These are phyloP conservation scores for Claviceps digitariae DNA, from an alignment of 2,329 filamentous ascomycete genomes.

Conservation along the genomic window DNA sequence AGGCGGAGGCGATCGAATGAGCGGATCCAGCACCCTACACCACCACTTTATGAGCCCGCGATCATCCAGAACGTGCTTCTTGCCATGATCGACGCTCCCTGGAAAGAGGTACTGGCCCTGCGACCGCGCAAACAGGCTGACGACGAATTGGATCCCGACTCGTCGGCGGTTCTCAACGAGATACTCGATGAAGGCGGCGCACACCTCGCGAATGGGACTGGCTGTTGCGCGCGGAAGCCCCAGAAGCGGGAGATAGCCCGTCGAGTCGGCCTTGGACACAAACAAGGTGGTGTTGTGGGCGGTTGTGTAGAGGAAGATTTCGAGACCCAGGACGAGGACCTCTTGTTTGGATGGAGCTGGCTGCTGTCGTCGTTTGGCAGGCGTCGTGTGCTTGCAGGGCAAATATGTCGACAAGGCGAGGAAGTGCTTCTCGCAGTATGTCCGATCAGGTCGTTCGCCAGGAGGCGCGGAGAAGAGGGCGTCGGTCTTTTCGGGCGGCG, in stretches of 20 bases:
- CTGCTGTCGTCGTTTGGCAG: background rate
- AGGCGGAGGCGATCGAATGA: slow-evolving; percentile 42
- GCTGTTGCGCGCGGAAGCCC: slow-evolving; percentile 46
- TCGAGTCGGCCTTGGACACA: slow-evolving; percentile 93
- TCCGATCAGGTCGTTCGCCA: slow-evolving; percentile 56
- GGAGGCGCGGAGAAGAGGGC: slow-evolving; percentile 72
- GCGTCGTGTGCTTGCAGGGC: background rate
- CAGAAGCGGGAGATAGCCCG: slow-evolving; percentile 64
- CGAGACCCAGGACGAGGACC: slow-evolving; percentile 69
- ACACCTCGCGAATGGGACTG: slow-evolving; percentile 63
- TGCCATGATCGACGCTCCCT: slow-evolving; percentile 68
- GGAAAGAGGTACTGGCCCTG: slow-evolving; percentile 94
- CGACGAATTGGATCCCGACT: slow-evolving; percentile 51
- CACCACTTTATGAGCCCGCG: slow-evolving; percentile 88
- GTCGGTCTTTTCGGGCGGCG: slow-evolving; percentile 59
- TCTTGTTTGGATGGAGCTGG: slow-evolving; percentile 19
- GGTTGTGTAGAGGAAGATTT: slow-evolving; percentile 79
- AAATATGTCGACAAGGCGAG: slow-evolving; percentile 36
- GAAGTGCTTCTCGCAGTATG: slow-evolving; percentile 78
- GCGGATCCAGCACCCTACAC: slow-evolving; percentile 73
- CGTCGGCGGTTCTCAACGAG: slow-evolving; percentile 56
- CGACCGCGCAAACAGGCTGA: slow-evolving; percentile 84
- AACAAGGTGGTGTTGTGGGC: slow-evolving; percentile 74
- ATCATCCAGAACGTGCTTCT: slow-evolving; percentile 88
- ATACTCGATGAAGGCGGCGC: slow-evolving; percentile 61